Conservation (phyloP, 148 eudicot species). For the Cornus controversa region DNA sequence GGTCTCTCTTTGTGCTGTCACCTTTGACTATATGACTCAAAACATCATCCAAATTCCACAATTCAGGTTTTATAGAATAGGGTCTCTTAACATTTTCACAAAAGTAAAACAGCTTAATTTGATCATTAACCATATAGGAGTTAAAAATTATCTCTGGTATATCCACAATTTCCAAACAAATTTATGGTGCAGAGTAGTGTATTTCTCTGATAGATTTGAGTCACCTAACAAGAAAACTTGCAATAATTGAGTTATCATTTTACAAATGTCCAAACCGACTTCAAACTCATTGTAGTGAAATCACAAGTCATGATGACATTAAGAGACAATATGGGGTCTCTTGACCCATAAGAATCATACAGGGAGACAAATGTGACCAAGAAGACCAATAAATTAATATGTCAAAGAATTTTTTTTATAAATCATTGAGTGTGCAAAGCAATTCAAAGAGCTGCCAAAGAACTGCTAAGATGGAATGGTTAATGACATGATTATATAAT, state of each 20-base stretch:
- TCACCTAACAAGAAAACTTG: background rate
- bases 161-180: background rate
- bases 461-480: background rate
- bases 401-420: background rate
- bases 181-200: background rate
- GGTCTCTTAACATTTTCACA: background rate
- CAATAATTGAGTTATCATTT: background rate
- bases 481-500: background rate
- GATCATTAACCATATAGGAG: no score
- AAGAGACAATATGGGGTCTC: background rate
- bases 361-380: background rate
- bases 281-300: background rate
- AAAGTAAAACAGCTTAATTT: background rate
- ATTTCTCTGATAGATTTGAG: background rate
- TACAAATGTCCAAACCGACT: background rate
- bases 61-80: background rate
- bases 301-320: background rate
- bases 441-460: background rate
- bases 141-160: background rate
- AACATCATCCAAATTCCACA: background rate
- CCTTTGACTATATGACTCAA: background rate
- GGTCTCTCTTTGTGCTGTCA: background rate
- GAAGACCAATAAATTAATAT: background rate
- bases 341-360: background rate
- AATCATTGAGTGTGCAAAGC: background rate